Evolutionary conservation across 108 stramenopile genomes (phyloP), one percentile per base, ranked within the genome.

Genomic region (Skeletonema potamos): DNA sequence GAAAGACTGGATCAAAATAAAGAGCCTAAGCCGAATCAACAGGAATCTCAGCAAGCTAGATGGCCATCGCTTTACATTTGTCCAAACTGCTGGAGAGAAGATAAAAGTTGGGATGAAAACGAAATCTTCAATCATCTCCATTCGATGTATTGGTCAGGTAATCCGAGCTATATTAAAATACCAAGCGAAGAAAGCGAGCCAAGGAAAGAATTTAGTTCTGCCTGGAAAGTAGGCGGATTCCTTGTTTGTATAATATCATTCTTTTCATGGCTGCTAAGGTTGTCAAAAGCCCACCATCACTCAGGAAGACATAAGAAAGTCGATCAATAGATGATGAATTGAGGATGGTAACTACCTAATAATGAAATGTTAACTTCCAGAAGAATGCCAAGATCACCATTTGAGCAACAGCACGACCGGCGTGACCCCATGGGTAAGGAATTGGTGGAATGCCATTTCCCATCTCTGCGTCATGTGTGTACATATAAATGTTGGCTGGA

Each of bases 401-500:
- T 66, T 94, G 93, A 54, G 85, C 68, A 22, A 85, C 82, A 27
- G 72, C 90, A n/a, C 93, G 82, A 3, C 63, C 80, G 15, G 64
- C 57, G 75, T 94, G 93, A 9, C 90, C 93, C 63, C 66, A 65
- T 1, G 93, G 93, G 72, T 91, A 91, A 39, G 79, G 79, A 58
- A 81, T 73, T 9, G 72, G 85, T 58, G 87, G 74, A 51, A 86
- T 66, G 26, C 82, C 77, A 56, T 68, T 75, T 29, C 83, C 81
- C 74, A 89, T 79, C 36, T 82, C 85, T 15, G 87, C 88, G 73
- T 88, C 93, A 69, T 96, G 96, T 8, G 96, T 93, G 64, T 76
- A 92, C 91, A 92, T 93, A 76, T 93, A 96, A 39, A 92, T 87
- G 44, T 96, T 96, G 4, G 96, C 93, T 15, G 92, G 92, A 27